phyloP scores from a whole-genome alignment of 768 basidiomycete species.

The Solioccasus polychromus region DNA sequence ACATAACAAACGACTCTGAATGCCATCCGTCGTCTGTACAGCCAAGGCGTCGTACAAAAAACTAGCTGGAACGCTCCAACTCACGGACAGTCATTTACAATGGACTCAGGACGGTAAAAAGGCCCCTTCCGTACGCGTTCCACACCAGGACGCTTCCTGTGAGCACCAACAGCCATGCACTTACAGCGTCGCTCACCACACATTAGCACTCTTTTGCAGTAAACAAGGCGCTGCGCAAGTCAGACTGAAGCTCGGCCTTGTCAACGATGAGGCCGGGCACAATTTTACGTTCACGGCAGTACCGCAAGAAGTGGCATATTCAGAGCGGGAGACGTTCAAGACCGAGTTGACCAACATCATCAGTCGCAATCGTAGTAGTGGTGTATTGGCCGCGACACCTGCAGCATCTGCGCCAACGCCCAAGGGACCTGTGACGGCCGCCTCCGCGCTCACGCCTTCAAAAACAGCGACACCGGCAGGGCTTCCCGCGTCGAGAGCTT shows the following conservation, averaged over 20 bases:
- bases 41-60: slow-evolving; percentile 88
- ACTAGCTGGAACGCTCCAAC: slow-evolving; percentile 66
- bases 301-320: slow-evolving; percentile 56
- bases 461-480: slow-evolving; percentile 34
- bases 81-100: slow-evolving; percentile 68
- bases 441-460: slow-evolving; percentile 12
- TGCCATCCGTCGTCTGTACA: slow-evolving; percentile 67
- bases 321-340: slow-evolving; percentile 83
- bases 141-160: slow-evolving; percentile 61
- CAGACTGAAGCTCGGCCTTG: slow-evolving; percentile 68
- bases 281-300: slow-evolving; percentile 75
- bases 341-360: slow-evolving; percentile 74
- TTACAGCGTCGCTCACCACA: slow-evolving; percentile 2
- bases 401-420: slow-evolving; percentile 20
- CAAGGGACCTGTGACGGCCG: slow-evolving; percentile 25
- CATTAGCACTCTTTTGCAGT: slow-evolving; percentile 83
- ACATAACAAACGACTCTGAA: too few relatives aligned
- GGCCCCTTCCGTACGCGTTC: slow-evolving; percentile 60
- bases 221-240: slow-evolving; percentile 82
- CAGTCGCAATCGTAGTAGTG: slow-evolving; percentile 58
- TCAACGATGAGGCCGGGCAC: slow-evolving; percentile 69
- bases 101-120: slow-evolving; percentile 78
- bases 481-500: slow-evolving; percentile 36
- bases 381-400: slow-evolving; percentile 9
- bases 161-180: slow-evolving; percentile 29